A percentile compares a stretch with the other conserved stretches of the same genome.
Evolutionary conservation across 1,139 yeast species (phyloP).

Genomic region (Taiozyma sp.): DNA sequence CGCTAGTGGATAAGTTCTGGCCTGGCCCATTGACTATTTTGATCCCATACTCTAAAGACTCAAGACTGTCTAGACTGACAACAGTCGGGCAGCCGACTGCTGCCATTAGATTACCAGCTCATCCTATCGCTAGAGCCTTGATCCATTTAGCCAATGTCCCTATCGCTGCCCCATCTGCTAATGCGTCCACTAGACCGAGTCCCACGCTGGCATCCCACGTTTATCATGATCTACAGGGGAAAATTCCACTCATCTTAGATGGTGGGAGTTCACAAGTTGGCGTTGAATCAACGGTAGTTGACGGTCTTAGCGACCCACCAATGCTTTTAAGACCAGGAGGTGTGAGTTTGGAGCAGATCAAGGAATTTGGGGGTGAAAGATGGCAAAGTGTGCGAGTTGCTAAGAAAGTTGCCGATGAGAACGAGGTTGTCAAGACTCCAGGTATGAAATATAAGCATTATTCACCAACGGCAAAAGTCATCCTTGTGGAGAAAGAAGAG

Average conservation of each 20-base stretch:
- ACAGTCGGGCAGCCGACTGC: constrained; percentile 87
- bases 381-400: constrained; percentile 69
- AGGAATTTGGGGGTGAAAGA: constrained; percentile 50
- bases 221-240: constrained; percentile 67
- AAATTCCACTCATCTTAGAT: constrained; percentile 81
- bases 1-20: constrained; percentile 71
- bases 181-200: constrained; percentile 92
- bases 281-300: constrained; percentile 89
- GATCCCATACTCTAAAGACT: constrained; percentile 53
- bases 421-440: constrained; percentile 84
- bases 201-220: constrained; percentile 91
- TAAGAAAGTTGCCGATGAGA: constrained; percentile 55
- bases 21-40: constrained; percentile 94
- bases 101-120: constrained; percentile 85
- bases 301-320: constrained; percentile 84
- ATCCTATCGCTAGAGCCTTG: constrained; percentile 87
- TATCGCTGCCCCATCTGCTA: constrained; percentile 96
- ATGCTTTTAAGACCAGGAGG: constrained; percentile 94
- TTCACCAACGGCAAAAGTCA: constrained; percentile 83
- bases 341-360: constrained; percentile 71
- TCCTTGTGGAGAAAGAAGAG: constrained; percentile 43
- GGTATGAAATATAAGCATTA: constrained; percentile 98
- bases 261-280: constrained; percentile 94
- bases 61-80: constrained; percentile 64
- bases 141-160: constrained; percentile 87